phyloP scores from a whole-genome alignment of 192 early-diverging fungal genomes.

The Gigaspora rosea region DNA sequence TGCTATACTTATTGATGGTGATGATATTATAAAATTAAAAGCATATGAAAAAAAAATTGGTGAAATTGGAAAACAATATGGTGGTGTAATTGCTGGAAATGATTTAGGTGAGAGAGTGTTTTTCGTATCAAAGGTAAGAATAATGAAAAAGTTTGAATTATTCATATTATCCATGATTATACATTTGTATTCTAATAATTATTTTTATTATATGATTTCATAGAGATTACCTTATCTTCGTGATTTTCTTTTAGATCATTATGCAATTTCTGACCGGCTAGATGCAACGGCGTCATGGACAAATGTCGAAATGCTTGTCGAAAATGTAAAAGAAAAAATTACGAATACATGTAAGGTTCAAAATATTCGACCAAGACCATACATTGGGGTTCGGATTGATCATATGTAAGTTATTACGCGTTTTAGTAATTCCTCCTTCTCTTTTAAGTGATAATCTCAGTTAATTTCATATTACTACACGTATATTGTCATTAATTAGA shows the following conservation, averaged over 20 bases:
- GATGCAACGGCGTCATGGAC: constrained; percentile 14
- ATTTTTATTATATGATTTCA: neutral
- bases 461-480: neutral
- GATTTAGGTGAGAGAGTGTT: constrained; percentile 15
- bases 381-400: neutral
- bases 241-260: constrained; percentile 28
- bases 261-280: constrained; percentile 4
- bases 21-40: constrained; percentile 4
- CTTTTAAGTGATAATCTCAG: neutral
- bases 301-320: neutral
- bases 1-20: constrained; percentile 3
- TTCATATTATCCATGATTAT: neutral
- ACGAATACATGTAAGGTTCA: constrained; percentile 6
- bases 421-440: neutral
- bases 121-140: constrained; percentile 11
- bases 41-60: constrained; percentile 1
- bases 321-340: constrained; percentile 13
- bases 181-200: neutral
- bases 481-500: neutral
- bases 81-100: neutral
- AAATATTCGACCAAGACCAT: neutral
- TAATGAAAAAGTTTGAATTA: too few relatives aligned
- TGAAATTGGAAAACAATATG: neutral
- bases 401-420: neutral
- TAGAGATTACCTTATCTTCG: constrained; percentile 20